Percentiles rank a stretch among this genome's conserved stretches.
These are phyloP conservation scores for Tolypocladium tropicale DNA, from an alignment of 2,329 filamentous ascomycete genomes.

Conservation along the genomic window DNA sequence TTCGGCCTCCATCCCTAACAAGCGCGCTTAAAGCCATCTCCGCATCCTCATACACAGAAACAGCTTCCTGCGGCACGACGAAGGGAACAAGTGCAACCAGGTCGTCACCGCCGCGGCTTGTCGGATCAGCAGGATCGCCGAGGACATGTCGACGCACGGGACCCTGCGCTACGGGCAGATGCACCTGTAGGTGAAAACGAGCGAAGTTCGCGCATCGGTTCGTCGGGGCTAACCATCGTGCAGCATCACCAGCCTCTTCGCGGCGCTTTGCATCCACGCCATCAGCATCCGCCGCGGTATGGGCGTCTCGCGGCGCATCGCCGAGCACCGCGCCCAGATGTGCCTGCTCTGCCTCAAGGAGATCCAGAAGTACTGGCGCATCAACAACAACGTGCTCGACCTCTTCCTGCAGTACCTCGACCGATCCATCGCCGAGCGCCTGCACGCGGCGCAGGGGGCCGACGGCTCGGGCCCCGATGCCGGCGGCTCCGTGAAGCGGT, in stretches of 20 bases:
- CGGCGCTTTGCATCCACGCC: slow-evolving; percentile 26
- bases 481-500: not conserved
- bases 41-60: slow-evolving; percentile 25
- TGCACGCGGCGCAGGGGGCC: slow-evolving; percentile 13
- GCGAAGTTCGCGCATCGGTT: not conserved
- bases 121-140: slow-evolving; percentile 24
- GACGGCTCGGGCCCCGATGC: slow-evolving; percentile 1
- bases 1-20: not conserved
- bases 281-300: slow-evolving; percentile 22
- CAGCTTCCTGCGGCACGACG: slow-evolving; percentile 18
- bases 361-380: slow-evolving; percentile 28
- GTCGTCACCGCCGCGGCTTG: slow-evolving; percentile 22
- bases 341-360: slow-evolving; percentile 26
- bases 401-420: slow-evolving; percentile 27
- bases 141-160: slow-evolving; percentile 25
- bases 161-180: slow-evolving; percentile 25
- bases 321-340: slow-evolving; percentile 25
- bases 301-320: slow-evolving; percentile 21
- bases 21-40: slow-evolving; percentile 15
- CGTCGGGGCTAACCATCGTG: not conserved
- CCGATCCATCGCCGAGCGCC: slow-evolving; percentile 23
- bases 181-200: slow-evolving; percentile 19
- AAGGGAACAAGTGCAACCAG: slow-evolving; percentile 15
- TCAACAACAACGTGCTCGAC: slow-evolving; percentile 28
- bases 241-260: slow-evolving; percentile 26